Evolutionary conservation across 2,329 filamentous ascomycete species (phyloP), one percentile per base, ranked within the genome.

Genomic region (Aspergillus pseudotamarii): DNA sequence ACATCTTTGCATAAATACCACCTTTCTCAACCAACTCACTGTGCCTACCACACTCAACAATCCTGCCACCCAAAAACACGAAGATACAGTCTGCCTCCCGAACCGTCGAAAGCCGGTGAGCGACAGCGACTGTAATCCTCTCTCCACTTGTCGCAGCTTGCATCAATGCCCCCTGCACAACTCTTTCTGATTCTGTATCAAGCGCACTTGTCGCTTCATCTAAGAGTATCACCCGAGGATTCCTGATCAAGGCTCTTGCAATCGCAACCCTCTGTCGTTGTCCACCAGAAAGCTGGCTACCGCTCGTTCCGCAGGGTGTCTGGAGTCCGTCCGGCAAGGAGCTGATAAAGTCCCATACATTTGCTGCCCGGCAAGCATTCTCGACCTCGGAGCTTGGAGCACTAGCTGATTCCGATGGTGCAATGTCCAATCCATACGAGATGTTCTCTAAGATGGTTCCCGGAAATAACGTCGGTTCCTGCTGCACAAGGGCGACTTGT

Each of bases 81-180:
- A 95, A 91, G 66, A 96, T 96, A 70, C 94, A 93, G 76, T 96
- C 90, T 0, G 93, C 93, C 68, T 69, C 64, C 26, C 54, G 60
- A 32, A 75, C 66, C 12, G 73, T 75, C 6, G 65, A 67, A 48
- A 75, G 59, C 3, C 73, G 67, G 67, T 75, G 73, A 2, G 71
- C 68, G 34, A 75, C 70, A 0, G 70, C 69, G 57, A 75, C 65
- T 9, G 69, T 71, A 1, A 72, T 75, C 54, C 68, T 65, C 28
- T 69, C 64, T 68, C 66, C 69, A 75, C 76, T n/a, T 6, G 58
- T 64, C 28, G 58, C 64, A 4, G 67, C 67, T 38, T 65, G 51
- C 8, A 64, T 64, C 12, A 74, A 59, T 10, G 68, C 71, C 0
- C 64, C 60, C 51, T 73, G 71, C 6, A 87, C 74, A 5, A 81